Base-by-base conservation (phyloP, 331 rosid genomes). In the Quercus phellos region DNA sequence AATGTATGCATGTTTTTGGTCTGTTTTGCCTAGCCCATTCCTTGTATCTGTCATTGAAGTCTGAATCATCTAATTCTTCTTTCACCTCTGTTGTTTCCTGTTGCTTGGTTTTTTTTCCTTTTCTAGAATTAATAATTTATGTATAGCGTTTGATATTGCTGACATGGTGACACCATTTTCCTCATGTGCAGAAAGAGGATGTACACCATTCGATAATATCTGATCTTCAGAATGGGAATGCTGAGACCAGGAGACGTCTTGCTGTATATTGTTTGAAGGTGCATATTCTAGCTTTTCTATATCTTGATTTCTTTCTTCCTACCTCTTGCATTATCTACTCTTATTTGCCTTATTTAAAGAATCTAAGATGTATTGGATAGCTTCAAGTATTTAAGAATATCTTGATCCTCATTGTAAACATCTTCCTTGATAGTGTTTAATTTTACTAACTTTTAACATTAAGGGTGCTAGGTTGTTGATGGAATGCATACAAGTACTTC, bases 221-320 rank as follows among this genome's bases (percentile, higher is more conserved):
- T 14, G 99, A 94, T 90, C 98, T 94, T 79, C 99, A 94, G 91
- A 94, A 94, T 76, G 99, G 99, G 75, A 94, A 85, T 77, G 90
- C 98, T 1, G 99, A 94, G 87, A 94, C 99, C 68, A 80, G 99
- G 86, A 88, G 99, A 84, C 99, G 98, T 55, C 91, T 94, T 70
- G 99, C 99, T 56, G 99, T 92, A 69, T 94, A 94, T 86, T 94
- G 99, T 80, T 90, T 94, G 77, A 94, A 94, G 96, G 99, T 94
- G 78, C 38, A 58, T 82, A 55, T 63, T 63, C 81, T 77, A 68
- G 78, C 76, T 77, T 51, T 35, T 70, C 71, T 76, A 58, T 51
- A 35, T 73, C 61, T 70, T 61, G 64, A 68, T 53, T 61, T 82
- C 50, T 83, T 70, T 75, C 32, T 46, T 70, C 42, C 80, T 29